Evolutionary conservation across 2,329 filamentous ascomycete genomes (phyloP), one percentile per base, ranked within the genome.

Genomic region (Trematosphaeria pertusa): DNA sequence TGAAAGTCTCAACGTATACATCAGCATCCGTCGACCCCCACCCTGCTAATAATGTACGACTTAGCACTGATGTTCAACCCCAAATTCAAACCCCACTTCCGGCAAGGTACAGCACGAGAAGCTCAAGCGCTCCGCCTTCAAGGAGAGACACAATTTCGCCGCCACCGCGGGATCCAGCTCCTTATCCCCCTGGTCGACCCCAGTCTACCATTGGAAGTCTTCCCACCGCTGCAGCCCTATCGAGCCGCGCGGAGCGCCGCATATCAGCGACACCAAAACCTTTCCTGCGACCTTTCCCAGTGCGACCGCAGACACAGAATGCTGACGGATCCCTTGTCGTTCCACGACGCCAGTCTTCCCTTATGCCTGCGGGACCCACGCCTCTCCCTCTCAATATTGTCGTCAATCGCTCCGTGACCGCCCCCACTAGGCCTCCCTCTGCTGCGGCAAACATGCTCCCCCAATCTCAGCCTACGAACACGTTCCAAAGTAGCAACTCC

Each of bases 231-330:
- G 32, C 31, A 1, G 18, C 37, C 12, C 37, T 50, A n/a, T 42
- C 52, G 12, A 37, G 46, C 14, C 41, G 43, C 31, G 22, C 45
- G 3, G 43, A 56, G 20, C 61, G 56, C 19, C 63, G 69, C n/a
- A 52, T 66, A 8, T 68, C 67, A 18, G 56, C 62, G 21, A 64
- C 60, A 5, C 65, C 69, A 2, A 72, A 72, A 46, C 68, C 69
- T 11, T 70, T 69, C 34, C 49, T 72, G 15, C 63, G 66, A 20
- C 69, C 69, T 3, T 60, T 73, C 11, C 70, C 70, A 4, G 61
- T 73, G 4, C 58, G 69, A 4, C 62, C 67, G 1, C 64, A 68
- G 41, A 53, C 63, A 8, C 65, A 67, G 38, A 61, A 65, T 31
- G 37, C 55, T 9, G 63, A 65, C 41, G 54, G 52, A 8, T 56